Evolutionary conservation across 805 yeast species (phyloP), one percentile per base, ranked within the genome.

Genomic region (Saccharomycopsis olivae): DNA sequence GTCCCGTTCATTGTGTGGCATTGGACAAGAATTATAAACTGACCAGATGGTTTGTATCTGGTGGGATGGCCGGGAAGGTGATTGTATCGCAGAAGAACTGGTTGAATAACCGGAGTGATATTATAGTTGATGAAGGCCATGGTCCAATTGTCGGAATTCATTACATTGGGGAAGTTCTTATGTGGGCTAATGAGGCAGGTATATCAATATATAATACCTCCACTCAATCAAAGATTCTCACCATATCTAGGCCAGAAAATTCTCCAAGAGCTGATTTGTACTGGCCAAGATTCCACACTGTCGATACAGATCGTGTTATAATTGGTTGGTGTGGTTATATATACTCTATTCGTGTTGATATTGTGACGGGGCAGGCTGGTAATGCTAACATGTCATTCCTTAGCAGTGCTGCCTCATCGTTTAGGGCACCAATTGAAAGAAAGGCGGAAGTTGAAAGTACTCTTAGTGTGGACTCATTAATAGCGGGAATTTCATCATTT

Each of bases 11-110:
- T 53, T 77, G 94, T 0, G 94, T 89, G 3, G 83, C 86, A 0
- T 57, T 92, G 4, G 92, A 83, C 49, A 74, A 75, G 9, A 72
- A 78, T 41, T 92, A 85, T 55, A 57, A 55, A 30, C 66, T 65
- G 8, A 67, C 77, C 0, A 71, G 74, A 41, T 67, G 79, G 8
- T 89, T 87, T 50, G 66, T 86, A 0, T 78, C 88, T 24, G 96
- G 97, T 2, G 96, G 96, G 0, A 86, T 79, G 61, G 78, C 87
- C 5, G 96, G 96, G 0, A 75, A 82, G 35, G 78, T 92, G 0
- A 60, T 82, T 0, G 60, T 76, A 35, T 80, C 94, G 1, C 78
- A 79, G 29, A 68, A 78, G 47, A 83, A 82, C 51, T 89, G 98
- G 98, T 62, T 92, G 5, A 94, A 94, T 1, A 76, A 78, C 45